phyloP scores from a whole-genome alignment of 1,139 yeast species.

The Candida sanyaensis region DNA sequence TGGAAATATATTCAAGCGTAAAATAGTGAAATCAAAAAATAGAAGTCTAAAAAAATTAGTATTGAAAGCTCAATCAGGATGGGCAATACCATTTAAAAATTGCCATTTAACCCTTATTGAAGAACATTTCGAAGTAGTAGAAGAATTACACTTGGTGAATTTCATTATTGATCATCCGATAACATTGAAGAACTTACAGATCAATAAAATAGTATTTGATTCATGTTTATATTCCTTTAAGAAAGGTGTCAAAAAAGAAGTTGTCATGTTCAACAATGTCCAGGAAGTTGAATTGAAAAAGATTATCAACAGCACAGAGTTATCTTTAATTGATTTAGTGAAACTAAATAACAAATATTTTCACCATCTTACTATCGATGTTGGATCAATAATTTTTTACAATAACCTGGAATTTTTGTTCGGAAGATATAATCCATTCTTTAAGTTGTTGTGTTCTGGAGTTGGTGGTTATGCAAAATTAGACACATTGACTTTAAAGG shows the following conservation, averaged over 20 bases:
- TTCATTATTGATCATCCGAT: slow-evolving; percentile 46
- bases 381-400: slow-evolving; percentile 52
- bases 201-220: slow-evolving; percentile 22
- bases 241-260: slow-evolving; percentile 15
- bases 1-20: slow-evolving; percentile 13
- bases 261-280: slow-evolving; percentile 36
- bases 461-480: slow-evolving; percentile 34
- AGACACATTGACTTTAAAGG: slow-evolving; percentile 26
- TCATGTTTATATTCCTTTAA: slow-evolving; percentile 28
- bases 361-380: slow-evolving; percentile 41
- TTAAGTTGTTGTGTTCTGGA: slow-evolving; percentile 44
- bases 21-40: slow-evolving; percentile 17
- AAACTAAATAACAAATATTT: slow-evolving; percentile 27
- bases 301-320: slow-evolving; percentile 43
- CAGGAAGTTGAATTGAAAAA: slow-evolving; percentile 34
- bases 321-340: slow-evolving; percentile 49
- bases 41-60: slow-evolving; percentile 26
- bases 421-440: slow-evolving; percentile 40
- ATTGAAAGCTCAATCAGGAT: slow-evolving; percentile 47
- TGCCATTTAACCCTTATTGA: slow-evolving; percentile 28
- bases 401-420: slow-evolving; percentile 30
- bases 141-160: slow-evolving; percentile 45
- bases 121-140: slow-evolving; percentile 46
- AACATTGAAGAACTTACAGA: slow-evolving; percentile 11
- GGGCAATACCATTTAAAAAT: slow-evolving; percentile 50